Evolutionary conservation across 306 rosid genomes (phyloP), one percentile per base, ranked within the genome.

Genomic region (Prunus campanulata): DNA sequence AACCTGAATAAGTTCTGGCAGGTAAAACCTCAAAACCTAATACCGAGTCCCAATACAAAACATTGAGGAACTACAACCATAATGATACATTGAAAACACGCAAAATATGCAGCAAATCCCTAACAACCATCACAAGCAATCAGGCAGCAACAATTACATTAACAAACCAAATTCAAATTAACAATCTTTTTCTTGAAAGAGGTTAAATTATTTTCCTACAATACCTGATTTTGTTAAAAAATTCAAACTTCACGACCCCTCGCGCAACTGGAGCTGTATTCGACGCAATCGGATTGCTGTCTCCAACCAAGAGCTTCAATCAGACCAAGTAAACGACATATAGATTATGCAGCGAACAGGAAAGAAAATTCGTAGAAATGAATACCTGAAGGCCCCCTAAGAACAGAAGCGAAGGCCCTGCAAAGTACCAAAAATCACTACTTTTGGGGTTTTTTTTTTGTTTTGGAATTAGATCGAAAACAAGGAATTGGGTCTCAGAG

Each of bases 251-350:
- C 20, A 51, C 20, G 46, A 59, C 22, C 44, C 66, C 71, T 69
- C 20, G 55, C 29, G 39, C 49, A 61, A 62, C 51, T 62, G 20
- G 39, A 79, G 63, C 39, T 66, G 14, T 47, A 66, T 73, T 30
- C 78, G 42, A 72, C 20, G 54, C 35, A 79, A 74, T 68, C 69
- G 27, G 54, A 72, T 56, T 65, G n/a, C 83, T 80, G 77, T 13
- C 11, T 25, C 60, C 68, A 35, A 47, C 30, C 18, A 74, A 20
- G 39, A 46, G 60, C 49, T 12, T 61, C 77, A 29, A 74, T 74
- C 32, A 60, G 11, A 46, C 57, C 69, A 62, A 61, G 16, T 60
- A n/a, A n/a, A 71, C 65, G 27, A 27, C 18, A 47, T 12, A 47
- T 39, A 48, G n/a, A 60, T 39, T 11, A 29, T 3, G 11, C 18